A percentile compares a stretch with the other conserved stretches of the same genome.
These are phyloP conservation scores for Aspergillus cavernicola DNA, from an alignment of 495 filamentous ascomycete genomes.

Conservation along the genomic window DNA sequence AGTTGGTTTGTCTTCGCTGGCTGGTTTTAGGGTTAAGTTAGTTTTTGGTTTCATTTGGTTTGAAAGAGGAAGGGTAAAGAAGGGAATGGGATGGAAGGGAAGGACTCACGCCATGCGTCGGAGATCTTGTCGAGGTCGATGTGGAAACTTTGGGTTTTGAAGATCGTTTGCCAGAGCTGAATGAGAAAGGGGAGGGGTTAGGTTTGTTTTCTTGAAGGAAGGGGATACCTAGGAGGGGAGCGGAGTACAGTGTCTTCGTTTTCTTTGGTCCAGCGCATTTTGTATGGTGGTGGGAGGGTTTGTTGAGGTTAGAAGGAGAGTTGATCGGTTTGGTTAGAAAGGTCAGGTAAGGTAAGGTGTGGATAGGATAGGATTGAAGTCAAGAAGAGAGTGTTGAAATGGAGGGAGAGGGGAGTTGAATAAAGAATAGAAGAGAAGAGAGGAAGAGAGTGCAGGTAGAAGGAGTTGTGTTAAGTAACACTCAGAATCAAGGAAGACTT, in stretches of 20 bases:
- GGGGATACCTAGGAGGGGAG: background rate
- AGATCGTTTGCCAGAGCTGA: constrained; percentile 17
- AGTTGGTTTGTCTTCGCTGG: constrained; percentile 12
- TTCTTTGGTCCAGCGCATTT: constrained; percentile 12
- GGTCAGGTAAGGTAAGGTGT: too few species aligned
- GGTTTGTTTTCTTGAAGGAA: background rate
- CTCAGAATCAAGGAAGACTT: too few species aligned
- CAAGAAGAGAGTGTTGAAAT: too few species aligned
- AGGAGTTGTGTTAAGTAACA: too few species aligned
- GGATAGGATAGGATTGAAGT: background rate
- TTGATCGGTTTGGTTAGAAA: background rate
- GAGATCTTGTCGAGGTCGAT: constrained; percentile 13
- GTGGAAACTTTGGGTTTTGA: constrained; percentile 12
- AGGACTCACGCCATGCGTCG: constrained; percentile 10
- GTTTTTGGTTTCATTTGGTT: too few species aligned
- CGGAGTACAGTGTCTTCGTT: constrained; percentile 5
- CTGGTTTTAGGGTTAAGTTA: too few species aligned
- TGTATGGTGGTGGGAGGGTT: background rate
- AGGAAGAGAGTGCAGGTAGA: background rate
- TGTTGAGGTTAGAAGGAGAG: background rate
- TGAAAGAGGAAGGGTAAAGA: background rate
- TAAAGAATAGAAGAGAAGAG: background rate
- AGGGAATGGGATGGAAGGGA: background rate
- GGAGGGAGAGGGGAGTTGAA: background rate
- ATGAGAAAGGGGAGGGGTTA: background rate